Percentiles rank a stretch among this genome's conserved stretches.
Evolutionary conservation across 257 asterid genomes (phyloP).

Genomic region (Prunella vulgaris): DNA sequence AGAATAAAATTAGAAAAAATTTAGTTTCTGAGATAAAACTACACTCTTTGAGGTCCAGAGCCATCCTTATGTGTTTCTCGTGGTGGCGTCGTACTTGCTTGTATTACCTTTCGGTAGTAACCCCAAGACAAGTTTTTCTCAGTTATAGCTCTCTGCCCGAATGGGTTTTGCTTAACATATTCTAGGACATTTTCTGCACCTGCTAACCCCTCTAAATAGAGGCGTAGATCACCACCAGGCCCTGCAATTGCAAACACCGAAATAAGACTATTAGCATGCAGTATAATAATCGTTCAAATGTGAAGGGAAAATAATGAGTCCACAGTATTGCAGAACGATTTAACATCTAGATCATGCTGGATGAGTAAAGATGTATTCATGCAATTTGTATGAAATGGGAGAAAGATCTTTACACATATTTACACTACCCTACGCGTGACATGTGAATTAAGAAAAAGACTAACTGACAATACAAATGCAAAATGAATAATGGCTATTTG

Average conservation of each 20-base stretch:
- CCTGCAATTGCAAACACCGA: constrained; percentile 46
- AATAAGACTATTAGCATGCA: constrained; percentile 10
- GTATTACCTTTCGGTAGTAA: constrained; percentile 58
- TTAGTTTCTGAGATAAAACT: neutral
- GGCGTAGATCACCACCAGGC: constrained; percentile 76
- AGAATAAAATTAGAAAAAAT: neutral
- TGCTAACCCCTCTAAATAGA: constrained; percentile 66
- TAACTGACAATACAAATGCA: too few species aligned
- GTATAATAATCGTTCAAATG: too few species aligned
- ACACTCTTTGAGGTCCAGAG: neutral
- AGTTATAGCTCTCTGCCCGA: constrained; percentile 74
- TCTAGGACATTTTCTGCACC: constrained; percentile 68
- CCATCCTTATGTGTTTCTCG: neutral
- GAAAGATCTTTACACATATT: too few species aligned
- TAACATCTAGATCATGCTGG: neutral
- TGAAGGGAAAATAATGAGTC: neutral
- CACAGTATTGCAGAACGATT: neutral
- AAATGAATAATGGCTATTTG: too few species aligned
- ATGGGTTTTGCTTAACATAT: constrained; percentile 62
- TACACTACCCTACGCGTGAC: too few species aligned
- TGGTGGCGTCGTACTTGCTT: constrained; percentile 42
- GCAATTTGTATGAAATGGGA: neutral
- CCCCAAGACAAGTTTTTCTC: constrained; percentile 68
- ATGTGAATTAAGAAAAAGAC: too few species aligned
- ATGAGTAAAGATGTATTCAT: neutral